phyloP scores from a whole-genome alignment of 495 filamentous ascomycete species.

The Trichoderma gamsii region DNA sequence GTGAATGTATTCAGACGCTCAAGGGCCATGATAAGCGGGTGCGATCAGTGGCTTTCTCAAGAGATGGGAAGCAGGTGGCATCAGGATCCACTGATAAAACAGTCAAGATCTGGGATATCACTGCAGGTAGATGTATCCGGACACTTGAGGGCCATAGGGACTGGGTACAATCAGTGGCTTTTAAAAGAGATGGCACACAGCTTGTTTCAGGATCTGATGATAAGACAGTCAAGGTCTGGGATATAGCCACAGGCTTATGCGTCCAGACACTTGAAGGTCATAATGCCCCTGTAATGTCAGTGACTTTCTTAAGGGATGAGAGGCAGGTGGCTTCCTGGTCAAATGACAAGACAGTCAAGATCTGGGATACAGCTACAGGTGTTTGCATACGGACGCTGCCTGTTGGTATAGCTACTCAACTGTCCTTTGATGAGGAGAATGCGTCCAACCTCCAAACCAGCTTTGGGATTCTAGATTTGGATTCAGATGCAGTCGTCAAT shows the following conservation, averaged over 20 bases:
- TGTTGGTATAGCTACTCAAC: too few species aligned
- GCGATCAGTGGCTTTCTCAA: background rate
- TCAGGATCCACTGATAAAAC: background rate
- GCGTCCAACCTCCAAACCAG: too few species aligned
- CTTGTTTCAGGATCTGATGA: background rate
- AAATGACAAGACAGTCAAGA: conserved; percentile 17
- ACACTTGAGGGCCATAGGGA: background rate
- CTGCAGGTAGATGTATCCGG: background rate
- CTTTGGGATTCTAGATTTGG: too few species aligned
- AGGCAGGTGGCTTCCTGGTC: conserved; percentile 10
- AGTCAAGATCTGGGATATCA: background rate
- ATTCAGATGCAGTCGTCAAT: too few species aligned
- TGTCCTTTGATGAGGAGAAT: too few species aligned
- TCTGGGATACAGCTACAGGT: conserved; percentile 27
- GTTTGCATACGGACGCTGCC: background rate
- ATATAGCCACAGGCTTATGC: background rate
- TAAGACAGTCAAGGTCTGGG: background rate
- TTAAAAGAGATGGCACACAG: background rate
- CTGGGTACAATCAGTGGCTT: background rate
- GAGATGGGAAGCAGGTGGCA: background rate
- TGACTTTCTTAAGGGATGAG: too few species aligned
- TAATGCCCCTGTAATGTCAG: too few species aligned
- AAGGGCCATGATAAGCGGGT: background rate
- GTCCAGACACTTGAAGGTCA: too few species aligned
- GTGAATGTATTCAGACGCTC: conserved; percentile 13